phyloP scores from a whole-genome alignment of 1,284 basidiomycete genomes.

The Malassezia sympodialis region DNA sequence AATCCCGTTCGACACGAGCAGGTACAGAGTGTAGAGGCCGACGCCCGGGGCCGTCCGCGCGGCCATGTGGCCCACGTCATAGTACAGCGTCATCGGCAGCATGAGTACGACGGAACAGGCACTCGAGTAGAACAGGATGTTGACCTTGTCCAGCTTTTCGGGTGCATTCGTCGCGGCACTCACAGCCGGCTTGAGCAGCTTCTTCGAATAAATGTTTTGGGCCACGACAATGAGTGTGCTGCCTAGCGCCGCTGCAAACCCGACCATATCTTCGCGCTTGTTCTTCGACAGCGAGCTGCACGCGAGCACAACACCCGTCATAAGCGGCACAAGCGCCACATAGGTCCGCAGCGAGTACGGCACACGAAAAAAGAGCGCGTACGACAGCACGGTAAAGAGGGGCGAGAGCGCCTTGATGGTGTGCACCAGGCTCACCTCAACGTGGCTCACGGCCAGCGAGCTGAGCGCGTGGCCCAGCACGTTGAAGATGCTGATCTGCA shows the following conservation, averaged over 20 bases:
- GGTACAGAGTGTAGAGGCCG: conserved; percentile 53
- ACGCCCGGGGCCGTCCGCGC: conserved; percentile 10
- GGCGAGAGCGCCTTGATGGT: conserved; percentile 98
- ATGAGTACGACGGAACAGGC: conserved; percentile 68
- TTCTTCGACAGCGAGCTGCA: conserved; percentile 88
- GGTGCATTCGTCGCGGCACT: conserved; percentile 51
- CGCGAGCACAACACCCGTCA: conserved; percentile 90
- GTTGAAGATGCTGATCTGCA: conserved; percentile 83
- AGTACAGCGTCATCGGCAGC: conserved; percentile 40
- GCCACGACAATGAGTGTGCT: conserved; percentile 68
- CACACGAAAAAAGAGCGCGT: conserved; percentile 81
- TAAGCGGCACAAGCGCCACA: conserved; percentile 83
- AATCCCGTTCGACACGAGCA: conserved; percentile 76
- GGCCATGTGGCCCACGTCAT: conserved; percentile 22
- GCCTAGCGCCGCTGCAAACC: conserved; percentile 24
- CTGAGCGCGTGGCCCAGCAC: conserved; percentile 95
- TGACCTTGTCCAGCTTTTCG: conserved; percentile 83
- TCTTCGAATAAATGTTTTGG: conserved; percentile 99
- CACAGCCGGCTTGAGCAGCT: conserved; percentile 59
- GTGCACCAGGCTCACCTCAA: conserved; percentile 93
- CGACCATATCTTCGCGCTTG: conserved; percentile 45
- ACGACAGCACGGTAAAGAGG: conserved; percentile 88
- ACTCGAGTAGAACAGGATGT: conserved; percentile 89
- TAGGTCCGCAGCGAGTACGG: conserved; percentile 86
- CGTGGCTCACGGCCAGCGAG: conserved; percentile 87